phyloP scores from a whole-genome alignment of 139 green algal species.

The Desmodesmus armatus region DNA sequence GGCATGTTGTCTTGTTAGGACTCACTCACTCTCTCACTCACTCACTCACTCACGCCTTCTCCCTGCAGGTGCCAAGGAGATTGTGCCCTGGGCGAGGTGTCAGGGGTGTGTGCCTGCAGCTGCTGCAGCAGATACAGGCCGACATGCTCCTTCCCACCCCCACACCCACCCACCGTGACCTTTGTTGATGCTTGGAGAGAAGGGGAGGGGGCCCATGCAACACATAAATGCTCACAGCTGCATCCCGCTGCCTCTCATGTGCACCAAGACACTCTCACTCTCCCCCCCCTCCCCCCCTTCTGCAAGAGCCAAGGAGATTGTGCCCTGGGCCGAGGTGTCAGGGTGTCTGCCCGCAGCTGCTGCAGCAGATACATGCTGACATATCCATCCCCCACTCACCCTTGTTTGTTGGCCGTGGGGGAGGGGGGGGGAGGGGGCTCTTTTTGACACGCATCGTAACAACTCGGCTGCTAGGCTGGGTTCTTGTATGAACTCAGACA shows the following conservation, averaged over 20 bases:
- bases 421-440: no score
- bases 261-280: no score
- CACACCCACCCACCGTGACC: not conserved
- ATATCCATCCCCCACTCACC: conserved; percentile 55
- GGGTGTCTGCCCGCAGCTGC: conserved; percentile 66
- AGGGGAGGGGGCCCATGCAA: no score
- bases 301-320: conserved; percentile 84
- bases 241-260: no score
- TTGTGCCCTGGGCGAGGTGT: conserved; percentile 83
- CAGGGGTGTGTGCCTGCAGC: conserved; percentile 54
- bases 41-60: not conserved
- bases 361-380: conserved; percentile 89
- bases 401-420: no score
- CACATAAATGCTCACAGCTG: no score
- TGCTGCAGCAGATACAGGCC: conserved; percentile 89
- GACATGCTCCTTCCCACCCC: conserved; percentile 77
- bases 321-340: conserved; percentile 81
- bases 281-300: no score
- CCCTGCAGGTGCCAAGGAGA: conserved; percentile 76
- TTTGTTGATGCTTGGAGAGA: no score
- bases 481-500: no score
- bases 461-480: no score
- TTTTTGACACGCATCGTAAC: no score
- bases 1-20: no score
- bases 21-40: not conserved